phyloP scores from a whole-genome alignment of 805 yeast genomes.

The Nakazawaea ishiwadae region DNA sequence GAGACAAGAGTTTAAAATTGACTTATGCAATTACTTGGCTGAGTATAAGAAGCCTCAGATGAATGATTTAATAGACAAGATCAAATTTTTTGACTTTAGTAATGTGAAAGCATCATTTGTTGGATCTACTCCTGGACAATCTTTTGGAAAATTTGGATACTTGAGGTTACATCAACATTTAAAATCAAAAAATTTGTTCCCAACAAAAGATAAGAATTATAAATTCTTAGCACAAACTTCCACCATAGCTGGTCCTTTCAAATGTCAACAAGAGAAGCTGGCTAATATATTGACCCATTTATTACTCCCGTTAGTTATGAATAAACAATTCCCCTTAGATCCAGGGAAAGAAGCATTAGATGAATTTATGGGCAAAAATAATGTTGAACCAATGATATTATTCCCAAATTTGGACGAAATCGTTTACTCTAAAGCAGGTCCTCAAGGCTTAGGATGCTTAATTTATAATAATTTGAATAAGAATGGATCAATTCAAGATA shows the following conservation, averaged over 20 bases:
- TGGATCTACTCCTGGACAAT: conserved; percentile 48
- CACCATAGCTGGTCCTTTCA: conserved; percentile 42
- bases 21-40: conserved; percentile 38
- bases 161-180: conserved; percentile 41
- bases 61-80: conserved; percentile 20
- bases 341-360: conserved; percentile 25
- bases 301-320: conserved; percentile 39
- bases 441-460: conserved; percentile 36
- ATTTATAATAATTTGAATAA: conserved; percentile 37
- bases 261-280: conserved; percentile 15
- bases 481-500: conserved; percentile 23
- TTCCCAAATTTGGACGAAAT: conserved; percentile 29
- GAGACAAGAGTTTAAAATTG: conserved; percentile 42
- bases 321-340: conserved; percentile 16
- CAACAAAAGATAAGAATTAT: conserved; percentile 5
- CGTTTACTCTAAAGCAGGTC: conserved; percentile 15
- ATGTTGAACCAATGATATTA: conserved; percentile 22
- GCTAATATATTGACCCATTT: conserved; percentile 43
- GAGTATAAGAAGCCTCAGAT: conserved; percentile 33
- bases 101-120: conserved; percentile 47
- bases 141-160: conserved; percentile 37
- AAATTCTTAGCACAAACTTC: conserved; percentile 41
- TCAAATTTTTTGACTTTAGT: conserved; percentile 39
- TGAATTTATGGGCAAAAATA: conserved; percentile 17
- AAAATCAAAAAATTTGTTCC: conserved; percentile 26